Evolutionary conservation across 768 basidiomycete genomes (phyloP).

Genomic region (Kwoniella botswanensis): DNA sequence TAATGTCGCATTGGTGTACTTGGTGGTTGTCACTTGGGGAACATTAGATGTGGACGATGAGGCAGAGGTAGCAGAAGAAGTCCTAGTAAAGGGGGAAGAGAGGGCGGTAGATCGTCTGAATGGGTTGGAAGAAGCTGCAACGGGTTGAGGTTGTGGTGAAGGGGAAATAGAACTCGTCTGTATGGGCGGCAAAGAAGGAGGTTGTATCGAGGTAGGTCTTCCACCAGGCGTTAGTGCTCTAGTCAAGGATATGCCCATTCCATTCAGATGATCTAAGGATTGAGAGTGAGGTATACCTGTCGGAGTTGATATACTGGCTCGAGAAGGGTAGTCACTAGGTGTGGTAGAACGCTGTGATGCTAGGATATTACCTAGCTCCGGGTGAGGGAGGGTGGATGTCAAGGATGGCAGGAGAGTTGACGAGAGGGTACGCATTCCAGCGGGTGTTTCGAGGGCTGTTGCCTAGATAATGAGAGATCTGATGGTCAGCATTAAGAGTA

Average conservation of each 20-base stretch:
- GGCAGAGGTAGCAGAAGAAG: slow-evolving; percentile 37
- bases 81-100: slow-evolving; percentile 44
- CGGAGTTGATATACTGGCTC: slow-evolving; percentile 24
- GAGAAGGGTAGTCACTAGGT: slow-evolving; percentile 24
- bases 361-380: slow-evolving; percentile 22
- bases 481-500: slow-evolving; percentile 8
- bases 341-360: slow-evolving; percentile 19
- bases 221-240: slow-evolving; percentile 48
- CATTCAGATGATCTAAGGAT: slow-evolving; percentile 29
- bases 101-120: slow-evolving; percentile 47
- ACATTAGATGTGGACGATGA: slow-evolving; percentile 13
- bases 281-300: slow-evolving; percentile 24
- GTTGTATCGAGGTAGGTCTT: slow-evolving; percentile 43
- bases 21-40: slow-evolving; percentile 61
- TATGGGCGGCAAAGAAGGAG: slow-evolving; percentile 42
- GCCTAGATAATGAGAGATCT: slow-evolving; percentile 62
- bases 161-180: slow-evolving; percentile 28
- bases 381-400: slow-evolving; percentile 40
- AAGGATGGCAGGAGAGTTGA: slow-evolving; percentile 56
- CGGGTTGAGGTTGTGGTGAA: slow-evolving; percentile 21
- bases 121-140: slow-evolving; percentile 40
- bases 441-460: slow-evolving; percentile 75
- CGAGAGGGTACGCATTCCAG: slow-evolving; percentile 79
- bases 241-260: slow-evolving; percentile 46
- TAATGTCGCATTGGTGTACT: slow-evolving; percentile 66